Base-by-base conservation (phyloP, 2,329 filamentous ascomycete species). In the Ophiobolus disseminans region DNA sequence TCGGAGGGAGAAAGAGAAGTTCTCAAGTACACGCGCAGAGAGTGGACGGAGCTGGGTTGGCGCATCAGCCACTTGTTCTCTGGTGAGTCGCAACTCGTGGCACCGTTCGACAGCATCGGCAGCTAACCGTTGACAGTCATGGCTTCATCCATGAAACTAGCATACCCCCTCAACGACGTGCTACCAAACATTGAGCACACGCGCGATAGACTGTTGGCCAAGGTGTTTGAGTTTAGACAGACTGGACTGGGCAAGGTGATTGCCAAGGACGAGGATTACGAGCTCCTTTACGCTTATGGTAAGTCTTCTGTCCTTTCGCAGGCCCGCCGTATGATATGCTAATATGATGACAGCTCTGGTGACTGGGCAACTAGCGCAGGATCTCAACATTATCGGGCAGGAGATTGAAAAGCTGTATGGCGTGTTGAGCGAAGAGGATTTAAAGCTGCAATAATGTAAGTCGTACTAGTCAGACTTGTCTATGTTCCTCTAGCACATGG, bases 201-300 rank as follows among this genome's bases (percentile, higher is more conserved):
- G 31, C 84, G 94, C 55, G 92, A 99, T 68, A 81, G 89, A 49
- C 77, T 97, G 36, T 79, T 99, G 17, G 89, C 90, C 16, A 93
- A 90, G 74, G 89, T 97, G 30, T 94, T 95, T 63, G 85, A 88
- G 64, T 97, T 94, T 73, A 81, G 93, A 46, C 87, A 89, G 68
- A 85, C 87, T 45, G 84, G 86, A 45, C 78, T 80, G 2, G 73
- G 70, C 16, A 72, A 66, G 37, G 70, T 75, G 7, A 51, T 75
- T 30, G 79, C 86, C 1, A 86, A 85, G 55, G 89, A 92, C 69
- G 83, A 85, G 55, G 94, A 99, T 68, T 97, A 94, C 70, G 91
- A 93, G 55, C 77, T 97, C 58, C 75, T 97, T 34, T 99, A 97
- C 75, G 92, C 93, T 14, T 99, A 96, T 75, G 90, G 82, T 84